These are phyloP conservation scores for Diaporthe velutina DNA, from an alignment of 2,329 filamentous ascomycete species.

Conservation along the genomic window DNA sequence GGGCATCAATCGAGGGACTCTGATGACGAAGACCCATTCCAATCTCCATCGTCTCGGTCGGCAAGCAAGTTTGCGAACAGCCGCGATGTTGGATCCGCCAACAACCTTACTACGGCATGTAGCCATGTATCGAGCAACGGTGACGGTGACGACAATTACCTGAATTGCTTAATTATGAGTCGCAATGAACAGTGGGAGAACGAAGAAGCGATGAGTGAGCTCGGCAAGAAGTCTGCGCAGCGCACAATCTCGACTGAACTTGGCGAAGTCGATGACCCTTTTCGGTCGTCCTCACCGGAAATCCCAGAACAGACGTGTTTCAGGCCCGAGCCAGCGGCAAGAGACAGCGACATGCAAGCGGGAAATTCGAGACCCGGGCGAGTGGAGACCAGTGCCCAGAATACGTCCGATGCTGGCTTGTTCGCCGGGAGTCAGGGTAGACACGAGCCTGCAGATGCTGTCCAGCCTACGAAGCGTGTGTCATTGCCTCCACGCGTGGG, in stretches of 20 bases:
- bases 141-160: background rate
- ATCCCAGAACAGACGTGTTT: background rate
- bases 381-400: background rate
- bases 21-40: constrained; percentile 12
- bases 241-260: constrained; percentile 20
- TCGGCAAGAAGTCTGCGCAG: background rate
- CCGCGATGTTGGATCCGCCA: background rate
- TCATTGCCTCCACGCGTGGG: background rate
- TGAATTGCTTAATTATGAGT: background rate
- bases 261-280: constrained; percentile 29
- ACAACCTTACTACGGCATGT: no score
- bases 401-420: background rate
- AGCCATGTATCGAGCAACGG: background rate
- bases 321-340: background rate
- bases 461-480: background rate
- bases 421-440: background rate
- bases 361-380: background rate
- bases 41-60: background rate
- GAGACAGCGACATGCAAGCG: background rate
- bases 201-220: background rate
- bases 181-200: background rate
- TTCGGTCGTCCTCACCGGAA: background rate
- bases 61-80: background rate
- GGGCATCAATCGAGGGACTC: background rate
- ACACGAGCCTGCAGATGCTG: background rate